Evolutionary conservation across 2,329 filamentous ascomycete genomes (phyloP).

Genomic region (Blastomyces silverae): DNA sequence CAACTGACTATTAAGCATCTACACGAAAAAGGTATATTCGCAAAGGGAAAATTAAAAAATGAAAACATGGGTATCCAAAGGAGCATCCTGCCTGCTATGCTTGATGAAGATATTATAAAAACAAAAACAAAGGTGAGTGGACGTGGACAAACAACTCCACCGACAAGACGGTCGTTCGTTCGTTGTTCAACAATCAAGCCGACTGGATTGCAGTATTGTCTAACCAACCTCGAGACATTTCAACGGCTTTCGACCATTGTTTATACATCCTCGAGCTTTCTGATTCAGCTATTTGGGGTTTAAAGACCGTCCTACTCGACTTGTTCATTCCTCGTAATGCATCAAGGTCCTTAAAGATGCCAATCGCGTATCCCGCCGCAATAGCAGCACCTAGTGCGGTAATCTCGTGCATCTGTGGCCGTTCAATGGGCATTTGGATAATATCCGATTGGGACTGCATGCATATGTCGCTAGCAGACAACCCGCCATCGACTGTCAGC

Average conservation of each 20-base stretch:
- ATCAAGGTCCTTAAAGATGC: conserved; percentile 67
- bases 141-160: conserved; percentile 13
- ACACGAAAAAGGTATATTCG: conserved; percentile 1
- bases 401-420: conserved; percentile 83
- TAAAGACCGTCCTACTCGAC: conserved; percentile 61
- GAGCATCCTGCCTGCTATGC: conserved; percentile 2
- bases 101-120: neutral
- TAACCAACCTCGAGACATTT: conserved; percentile 70
- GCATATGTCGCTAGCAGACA: conserved; percentile 72
- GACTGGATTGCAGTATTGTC: conserved; percentile 27
- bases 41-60: neutral
- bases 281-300: conserved; percentile 55
- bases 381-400: conserved; percentile 84
- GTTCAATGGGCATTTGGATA: conserved; percentile 72
- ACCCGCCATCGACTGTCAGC: conserved; percentile 79
- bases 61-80: conserved; percentile 7
- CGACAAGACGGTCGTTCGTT: conserved; percentile 8
- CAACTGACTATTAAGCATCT: conserved; percentile 7
- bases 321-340: conserved; percentile 69
- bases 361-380: conserved; percentile 76
- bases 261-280: conserved; percentile 58
- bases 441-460: conserved; percentile 91
- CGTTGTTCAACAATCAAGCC: conserved; percentile 17
- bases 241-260: conserved; percentile 68
- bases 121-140: neutral